These are phyloP conservation scores for Alternaria angustiovoidea DNA, from an alignment of 2,329 filamentous ascomycete species.

Conservation along the genomic window DNA sequence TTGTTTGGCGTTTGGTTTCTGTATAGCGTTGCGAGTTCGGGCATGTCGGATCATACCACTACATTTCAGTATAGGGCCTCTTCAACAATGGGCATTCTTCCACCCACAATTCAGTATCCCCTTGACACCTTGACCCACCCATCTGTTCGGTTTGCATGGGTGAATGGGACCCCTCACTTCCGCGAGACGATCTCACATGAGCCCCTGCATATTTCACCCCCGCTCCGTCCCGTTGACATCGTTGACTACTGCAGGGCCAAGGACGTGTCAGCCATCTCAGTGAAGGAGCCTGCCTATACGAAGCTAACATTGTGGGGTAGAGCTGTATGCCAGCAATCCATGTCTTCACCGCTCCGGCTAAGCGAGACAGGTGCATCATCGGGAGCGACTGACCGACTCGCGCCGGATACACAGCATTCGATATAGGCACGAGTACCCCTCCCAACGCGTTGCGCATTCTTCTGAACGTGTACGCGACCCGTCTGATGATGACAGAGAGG, in stretches of 20 bases:
- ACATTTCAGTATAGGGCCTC: conserved; percentile 1
- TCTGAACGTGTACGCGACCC: not conserved
- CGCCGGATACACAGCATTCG: conserved; percentile 5
- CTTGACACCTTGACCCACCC: not conserved
- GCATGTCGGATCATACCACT: not conserved
- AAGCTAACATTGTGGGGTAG: conserved; percentile 19
- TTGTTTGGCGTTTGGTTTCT: conserved; percentile 5
- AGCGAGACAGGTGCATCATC: conserved; percentile 21
- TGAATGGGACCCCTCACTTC: conserved; percentile 10
- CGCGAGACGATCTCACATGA: conserved; percentile 13
- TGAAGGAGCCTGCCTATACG: conserved; percentile 6
- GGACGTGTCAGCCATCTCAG: conserved; percentile 12
- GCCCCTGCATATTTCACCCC: conserved; percentile 15
- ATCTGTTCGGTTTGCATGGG: not conserved
- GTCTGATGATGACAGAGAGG: not conserved
- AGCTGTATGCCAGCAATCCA: conserved; percentile 20
- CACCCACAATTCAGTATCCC: not conserved
- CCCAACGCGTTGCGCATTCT: conserved; percentile 1
- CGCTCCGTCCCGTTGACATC: conserved; percentile 12
- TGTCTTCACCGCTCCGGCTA: conserved; percentile 29
- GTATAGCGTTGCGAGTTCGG: not conserved
- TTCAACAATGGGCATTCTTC: not conserved
- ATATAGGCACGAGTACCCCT: conserved; percentile 7
- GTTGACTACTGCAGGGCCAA: conserved; percentile 12
- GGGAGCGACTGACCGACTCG: conserved; percentile 2